phyloP scores from a whole-genome alignment of 1,139 yeast species.

The Pichia sp. region DNA sequence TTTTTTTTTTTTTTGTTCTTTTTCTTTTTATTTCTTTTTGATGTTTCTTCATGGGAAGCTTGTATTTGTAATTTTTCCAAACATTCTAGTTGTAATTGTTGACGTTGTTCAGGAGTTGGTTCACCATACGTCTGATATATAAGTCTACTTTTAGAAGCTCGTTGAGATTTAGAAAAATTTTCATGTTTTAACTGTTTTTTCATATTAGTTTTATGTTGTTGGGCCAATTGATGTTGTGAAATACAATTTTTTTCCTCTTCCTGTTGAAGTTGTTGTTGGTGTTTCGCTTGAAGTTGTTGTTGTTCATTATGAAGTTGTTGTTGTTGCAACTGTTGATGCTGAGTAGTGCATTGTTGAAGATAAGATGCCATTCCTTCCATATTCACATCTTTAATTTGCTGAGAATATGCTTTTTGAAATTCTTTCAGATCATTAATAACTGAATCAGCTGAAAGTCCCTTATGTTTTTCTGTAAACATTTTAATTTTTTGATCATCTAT shows the following conservation, averaged over 20 bases:
- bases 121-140: not conserved
- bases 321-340: not conserved
- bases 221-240: no score
- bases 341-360: not conserved
- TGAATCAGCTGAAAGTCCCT: conserved; percentile 3
- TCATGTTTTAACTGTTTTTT: no score
- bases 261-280: no score
- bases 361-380: conserved; percentile 1
- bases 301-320: not conserved
- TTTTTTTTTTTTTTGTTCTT: conserved; percentile 17
- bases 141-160: no score
- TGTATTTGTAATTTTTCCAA: conserved; percentile 6
- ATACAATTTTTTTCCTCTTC: no score
- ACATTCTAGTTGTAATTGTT: conserved; percentile 7
- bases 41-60: conserved; percentile 1
- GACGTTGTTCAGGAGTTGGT: conserved; percentile 12
- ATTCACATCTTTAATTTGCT: conserved; percentile 5
- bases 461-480: not conserved
- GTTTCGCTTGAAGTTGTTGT: not conserved
- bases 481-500: conserved; percentile 1
- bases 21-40: conserved; percentile 7
- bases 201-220: no score
- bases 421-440: conserved; percentile 4
- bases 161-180: no score
- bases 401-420: conserved; percentile 5